Base-by-base conservation (phyloP, 495 filamentous ascomycete species). In the Hypoxylon subgilvum region DNA sequence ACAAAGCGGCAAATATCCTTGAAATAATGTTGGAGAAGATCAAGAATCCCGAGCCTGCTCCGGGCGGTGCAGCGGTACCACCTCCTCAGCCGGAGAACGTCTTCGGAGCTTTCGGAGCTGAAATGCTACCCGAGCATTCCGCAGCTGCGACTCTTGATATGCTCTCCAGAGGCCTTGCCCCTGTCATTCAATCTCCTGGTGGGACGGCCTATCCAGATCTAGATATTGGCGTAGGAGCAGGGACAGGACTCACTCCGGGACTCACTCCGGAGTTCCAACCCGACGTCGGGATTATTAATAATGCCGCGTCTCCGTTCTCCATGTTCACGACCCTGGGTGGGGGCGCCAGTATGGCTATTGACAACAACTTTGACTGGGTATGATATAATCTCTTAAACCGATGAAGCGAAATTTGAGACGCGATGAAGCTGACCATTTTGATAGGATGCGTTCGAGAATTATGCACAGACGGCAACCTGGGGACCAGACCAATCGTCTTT, bases 141-240 rank as follows among this genome's bases (percentile, higher is more conserved):
- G 90, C 90, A 4, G 90, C 90, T 2, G 88, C 93, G 86, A 92
- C 88, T 1, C 69, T 95, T 23, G 88, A 87, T 7, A 86, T 96
- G 80, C 76, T 93, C 36, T 88, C 85, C 7, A 83, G 84, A 9
- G 89, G 86, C 1, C 76, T 89, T 74, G 84, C 84, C 19, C 84
- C 88, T 68, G 63, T 61, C 60, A 48, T 68, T 46, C 54, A 73
- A 53, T 68, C 72, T 63, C 53, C 74, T 52, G 72, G 78, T 51
- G 67, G 70, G 53, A 65, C 65, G 55, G 67, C 73, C 1, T 77
- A 74, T 27, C 63, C 70, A 9, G 57, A 61, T 14, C 31, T 74
- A 10, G 71, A 77, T 35, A 51, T 75, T 25, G 63, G 63, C 14
- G 34, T 71, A 17, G 71, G 63, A 38, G 35, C 61, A 45, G 66